phyloP scores from a whole-genome alignment of 345 rosid species.

The Hypericum perforatum region DNA sequence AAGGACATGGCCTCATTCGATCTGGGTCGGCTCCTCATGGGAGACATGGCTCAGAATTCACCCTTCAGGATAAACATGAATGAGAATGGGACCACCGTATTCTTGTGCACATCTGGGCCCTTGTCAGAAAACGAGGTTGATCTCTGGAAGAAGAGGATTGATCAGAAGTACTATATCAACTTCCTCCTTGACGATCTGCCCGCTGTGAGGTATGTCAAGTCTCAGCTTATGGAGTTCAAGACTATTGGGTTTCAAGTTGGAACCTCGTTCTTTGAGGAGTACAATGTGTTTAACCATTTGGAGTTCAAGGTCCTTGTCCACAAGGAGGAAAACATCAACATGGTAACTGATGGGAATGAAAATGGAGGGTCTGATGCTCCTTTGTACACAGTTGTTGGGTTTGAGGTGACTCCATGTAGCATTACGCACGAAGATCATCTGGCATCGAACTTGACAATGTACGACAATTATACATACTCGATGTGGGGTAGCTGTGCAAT shows the following conservation, averaged over 20 bases:
- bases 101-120: slow-evolving; percentile 45
- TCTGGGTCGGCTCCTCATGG: slow-evolving; percentile 80
- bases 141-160: slow-evolving; percentile 65
- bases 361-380: slow-evolving; percentile 32
- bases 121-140: slow-evolving; percentile 44
- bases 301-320: slow-evolving; percentile 80
- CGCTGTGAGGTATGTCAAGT: slow-evolving; percentile 60
- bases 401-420: slow-evolving; percentile 78
- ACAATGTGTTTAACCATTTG: slow-evolving; percentile 78
- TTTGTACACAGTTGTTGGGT: slow-evolving; percentile 80
- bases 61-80: slow-evolving; percentile 64
- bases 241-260: slow-evolving; percentile 85
- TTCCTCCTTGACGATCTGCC: slow-evolving; percentile 75
- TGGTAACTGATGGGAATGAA: slow-evolving; percentile 46
- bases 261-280: slow-evolving; percentile 52
- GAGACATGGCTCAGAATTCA: slow-evolving; percentile 80
- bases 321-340: slow-evolving; percentile 72
- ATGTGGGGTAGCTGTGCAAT: slow-evolving; percentile 59
- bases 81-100: slow-evolving; percentile 50
- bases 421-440: slow-evolving; percentile 41
- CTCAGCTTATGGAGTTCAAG: slow-evolving; percentile 45
- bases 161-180: slow-evolving; percentile 84
- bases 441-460: slow-evolving; percentile 45
- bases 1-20: slow-evolving; percentile 72
- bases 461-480: slow-evolving; percentile 42